Evolutionary conservation across 2,329 filamentous ascomycete genomes (phyloP).

Genomic region (Phyllosticta citrichinensis): DNA sequence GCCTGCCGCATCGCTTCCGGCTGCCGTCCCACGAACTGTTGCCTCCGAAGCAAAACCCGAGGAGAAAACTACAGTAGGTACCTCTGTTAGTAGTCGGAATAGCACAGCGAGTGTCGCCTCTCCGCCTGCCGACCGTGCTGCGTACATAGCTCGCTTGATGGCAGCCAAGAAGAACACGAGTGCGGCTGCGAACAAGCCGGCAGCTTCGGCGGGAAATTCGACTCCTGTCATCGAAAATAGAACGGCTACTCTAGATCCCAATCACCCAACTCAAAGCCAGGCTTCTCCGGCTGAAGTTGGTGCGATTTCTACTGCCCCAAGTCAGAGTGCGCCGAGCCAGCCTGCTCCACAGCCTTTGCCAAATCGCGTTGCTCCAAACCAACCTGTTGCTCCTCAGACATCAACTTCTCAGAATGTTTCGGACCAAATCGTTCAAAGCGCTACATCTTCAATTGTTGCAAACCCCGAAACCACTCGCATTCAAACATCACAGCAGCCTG

Average conservation of each 20-base stretch:
- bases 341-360: background rate
- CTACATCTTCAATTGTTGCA: background rate
- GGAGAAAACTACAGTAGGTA: constrained; percentile 4
- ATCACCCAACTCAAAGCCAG: background rate
- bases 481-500: background rate
- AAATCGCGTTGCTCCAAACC: background rate
- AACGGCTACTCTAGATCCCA: background rate
- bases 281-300: background rate
- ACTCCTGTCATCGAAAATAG: background rate
- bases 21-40: background rate
- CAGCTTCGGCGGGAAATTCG: background rate
- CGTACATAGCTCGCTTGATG: constrained; percentile 64
- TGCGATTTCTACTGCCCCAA: background rate
- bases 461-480: background rate
- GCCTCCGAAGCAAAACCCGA: background rate
- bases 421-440: background rate
- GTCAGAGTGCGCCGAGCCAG: background rate
- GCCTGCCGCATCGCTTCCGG: background rate
- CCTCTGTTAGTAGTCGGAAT: background rate
- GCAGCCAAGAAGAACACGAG: constrained; percentile 56
- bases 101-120: background rate
- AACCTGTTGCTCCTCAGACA: background rate
- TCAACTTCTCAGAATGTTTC: background rate
- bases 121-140: constrained; percentile 54
- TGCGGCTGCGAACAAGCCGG: constrained; percentile 12